These are phyloP conservation scores for Orbilia oligospora DNA, from an alignment of 2,329 filamentous ascomycete genomes.

Conservation along the genomic window DNA sequence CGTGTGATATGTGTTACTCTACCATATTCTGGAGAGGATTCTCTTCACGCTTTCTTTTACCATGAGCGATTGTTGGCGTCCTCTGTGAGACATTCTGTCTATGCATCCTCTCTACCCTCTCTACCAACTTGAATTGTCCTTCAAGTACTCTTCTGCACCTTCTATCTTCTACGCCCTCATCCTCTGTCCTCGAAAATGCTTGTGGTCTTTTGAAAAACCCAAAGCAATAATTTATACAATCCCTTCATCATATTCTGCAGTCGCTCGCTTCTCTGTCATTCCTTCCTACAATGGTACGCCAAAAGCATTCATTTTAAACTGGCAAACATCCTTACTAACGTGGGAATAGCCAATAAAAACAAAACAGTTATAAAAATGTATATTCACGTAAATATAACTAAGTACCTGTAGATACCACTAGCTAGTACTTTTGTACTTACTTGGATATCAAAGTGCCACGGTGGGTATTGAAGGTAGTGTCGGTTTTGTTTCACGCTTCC, in stretches of 20 bases:
- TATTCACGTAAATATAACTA: too few species aligned
- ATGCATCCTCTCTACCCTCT: not conserved
- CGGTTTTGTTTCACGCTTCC: not conserved
- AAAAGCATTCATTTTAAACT: too few species aligned
- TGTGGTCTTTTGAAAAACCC: too few species aligned
- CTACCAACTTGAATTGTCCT: not conserved
- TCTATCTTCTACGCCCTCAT: not conserved
- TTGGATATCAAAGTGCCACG: not conserved
- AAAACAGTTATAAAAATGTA: too few species aligned
- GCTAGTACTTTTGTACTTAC: too few species aligned
- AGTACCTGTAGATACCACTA: too few species aligned
- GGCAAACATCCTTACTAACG: too few species aligned
- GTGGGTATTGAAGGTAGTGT: not conserved
- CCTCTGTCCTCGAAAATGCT: not conserved
- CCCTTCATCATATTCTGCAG: too few species aligned
- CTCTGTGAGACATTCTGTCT: conserved; percentile 6
- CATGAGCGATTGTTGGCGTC: conserved; percentile 44
- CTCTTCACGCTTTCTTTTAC: not conserved
- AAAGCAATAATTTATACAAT: too few species aligned
- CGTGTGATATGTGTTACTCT: conserved; percentile 24
- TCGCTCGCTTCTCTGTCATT: too few species aligned
- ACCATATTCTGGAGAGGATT: conserved; percentile 3
- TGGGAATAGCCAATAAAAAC: too few species aligned
- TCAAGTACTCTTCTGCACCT: not conserved
- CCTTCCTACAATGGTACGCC: too few species aligned